Base-by-base conservation (phyloP, 2,329 filamentous ascomycete genomes). In the Pseudogymnoascus sp. region DNA sequence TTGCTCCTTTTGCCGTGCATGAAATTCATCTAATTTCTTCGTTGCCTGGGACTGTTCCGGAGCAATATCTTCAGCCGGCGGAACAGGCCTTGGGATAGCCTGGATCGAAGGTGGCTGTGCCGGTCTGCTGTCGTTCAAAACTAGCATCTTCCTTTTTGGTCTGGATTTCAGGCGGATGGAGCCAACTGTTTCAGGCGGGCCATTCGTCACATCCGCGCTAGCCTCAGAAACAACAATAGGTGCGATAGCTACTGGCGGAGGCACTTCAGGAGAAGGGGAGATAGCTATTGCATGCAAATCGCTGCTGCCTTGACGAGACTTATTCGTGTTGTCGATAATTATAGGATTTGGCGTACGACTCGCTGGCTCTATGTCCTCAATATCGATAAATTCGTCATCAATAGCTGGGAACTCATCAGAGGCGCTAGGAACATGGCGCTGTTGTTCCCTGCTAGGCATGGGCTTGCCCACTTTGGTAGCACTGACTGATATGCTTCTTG, bases 91-190 rank as follows among this genome's bases (percentile, higher is more conserved):
- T 12, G 33, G 21, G 13, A 4, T 27, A 12, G 17, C 15, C 13
- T 27, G 10, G 13, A 27, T 27, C 15, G 48, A 17, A 39, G 42
- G 17, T 29, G 36, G 27, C 15, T 60, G 44, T 38, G 33, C n/a
- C 12, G 25, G 58, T 13, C 15, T 33, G 17, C 13, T 42, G 55
- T 61, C 17, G 15, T 41, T 48, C 17, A 60, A 35, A 25, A 59
- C 5, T 12, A 62, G 21, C 42, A 62, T 58, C 21, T 62, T 62
- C 31, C 44, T 60, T 21, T 62, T 62, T 58, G 60, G 60, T 31
- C 44, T 58, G 17, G 60, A 59, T 59, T 62, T 62, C 12, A 62
- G 51, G 3, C 60, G 41, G 5, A 62, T 48, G 21, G 60, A 59
- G n/a, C 58, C 58, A 15, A 39, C 35, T n/a, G 27, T 31, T 17